Evolutionary conservation across 169 alveolate genomes (phyloP).

Genomic region (Besnoitia besnoiti): DNA sequence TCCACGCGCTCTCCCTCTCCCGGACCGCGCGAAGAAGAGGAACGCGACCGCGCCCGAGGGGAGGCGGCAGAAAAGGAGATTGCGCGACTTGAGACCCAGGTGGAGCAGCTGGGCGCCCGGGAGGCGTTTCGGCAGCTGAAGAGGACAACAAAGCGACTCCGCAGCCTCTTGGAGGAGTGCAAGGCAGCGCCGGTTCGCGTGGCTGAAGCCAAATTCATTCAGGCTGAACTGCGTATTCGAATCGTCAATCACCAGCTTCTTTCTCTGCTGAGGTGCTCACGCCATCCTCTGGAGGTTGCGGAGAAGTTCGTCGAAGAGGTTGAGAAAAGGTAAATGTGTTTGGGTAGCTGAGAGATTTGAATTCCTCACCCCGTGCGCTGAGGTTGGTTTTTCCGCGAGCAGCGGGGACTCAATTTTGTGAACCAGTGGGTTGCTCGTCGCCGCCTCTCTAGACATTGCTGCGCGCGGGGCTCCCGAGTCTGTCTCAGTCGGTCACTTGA

Average conservation of each 20-base stretch:
- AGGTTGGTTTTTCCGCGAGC: no score
- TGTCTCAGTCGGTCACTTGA: no score
- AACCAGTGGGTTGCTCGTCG: no score
- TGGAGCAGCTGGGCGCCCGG: conserved; percentile 49
- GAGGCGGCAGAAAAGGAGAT: not conserved
- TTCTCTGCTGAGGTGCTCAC: conserved; percentile 66
- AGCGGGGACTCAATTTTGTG: no score
- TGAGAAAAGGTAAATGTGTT: conserved; percentile 18
- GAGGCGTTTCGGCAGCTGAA: conserved; percentile 51
- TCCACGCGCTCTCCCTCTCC: not conserved
- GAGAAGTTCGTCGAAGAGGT: conserved; percentile 62
- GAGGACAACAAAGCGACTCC: conserved; percentile 53
- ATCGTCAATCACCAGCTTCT: conserved; percentile 65
- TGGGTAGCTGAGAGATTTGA: no score
- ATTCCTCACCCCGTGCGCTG: no score
- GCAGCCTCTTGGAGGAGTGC: conserved; percentile 56
- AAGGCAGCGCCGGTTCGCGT: conserved; percentile 51
- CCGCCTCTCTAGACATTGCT: no score
- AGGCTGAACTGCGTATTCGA: conserved; percentile 58
- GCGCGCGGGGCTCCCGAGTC: no score
- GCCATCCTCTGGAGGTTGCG: conserved; percentile 57
- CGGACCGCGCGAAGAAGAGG: not conserved
- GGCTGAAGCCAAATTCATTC: conserved; percentile 43
- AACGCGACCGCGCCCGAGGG: not conserved
- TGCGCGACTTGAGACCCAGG: not conserved